Conservation (phyloP, 228 moss, liverwort and hornwort species). For the Sphagnum fallax region DNA sequence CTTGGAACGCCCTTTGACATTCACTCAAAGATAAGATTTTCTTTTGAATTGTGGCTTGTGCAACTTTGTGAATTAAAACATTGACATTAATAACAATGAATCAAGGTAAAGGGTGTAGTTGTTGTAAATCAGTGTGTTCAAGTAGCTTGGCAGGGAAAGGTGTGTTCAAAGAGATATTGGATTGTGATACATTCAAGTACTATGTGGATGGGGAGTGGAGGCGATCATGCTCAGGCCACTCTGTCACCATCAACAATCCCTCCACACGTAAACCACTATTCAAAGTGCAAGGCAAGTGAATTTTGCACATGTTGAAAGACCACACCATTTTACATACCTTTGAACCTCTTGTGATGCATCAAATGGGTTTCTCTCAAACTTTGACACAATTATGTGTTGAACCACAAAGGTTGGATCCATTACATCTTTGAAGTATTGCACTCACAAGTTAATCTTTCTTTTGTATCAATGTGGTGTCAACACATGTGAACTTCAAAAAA, state of each 20-base stretch:
- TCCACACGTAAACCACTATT: slow-evolving; percentile 76
- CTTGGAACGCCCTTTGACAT: too few relatives aligned
- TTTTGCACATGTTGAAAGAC: not conserved
- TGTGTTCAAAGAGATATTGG: slow-evolving; percentile 81
- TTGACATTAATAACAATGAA: slow-evolving; percentile 18
- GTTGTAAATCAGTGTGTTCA: slow-evolving; percentile 34
- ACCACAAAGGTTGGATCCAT: not conserved
- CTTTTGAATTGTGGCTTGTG: too few relatives aligned
- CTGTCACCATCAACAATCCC: slow-evolving; percentile 62
- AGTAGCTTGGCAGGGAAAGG: slow-evolving; percentile 87
- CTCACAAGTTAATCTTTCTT: not conserved
- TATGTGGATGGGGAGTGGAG: slow-evolving; percentile 93
- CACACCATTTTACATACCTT: not conserved
- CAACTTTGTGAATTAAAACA: too few relatives aligned
- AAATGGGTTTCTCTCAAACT: not conserved
- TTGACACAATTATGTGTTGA: not conserved
- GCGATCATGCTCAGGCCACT: slow-evolving; percentile 60
- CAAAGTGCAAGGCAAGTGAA: slow-evolving; percentile 75
- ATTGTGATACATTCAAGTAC: slow-evolving; percentile 87
- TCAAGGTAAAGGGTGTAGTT: slow-evolving; percentile 49
- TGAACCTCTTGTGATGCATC: not conserved
- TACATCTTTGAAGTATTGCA: not conserved
- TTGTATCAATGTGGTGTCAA: too few relatives aligned
- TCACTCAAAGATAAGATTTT: too few relatives aligned
- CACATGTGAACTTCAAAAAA: too few relatives aligned